Conservation (phyloP, 768 basidiomycete species). For the Boletus insuetus region DNA sequence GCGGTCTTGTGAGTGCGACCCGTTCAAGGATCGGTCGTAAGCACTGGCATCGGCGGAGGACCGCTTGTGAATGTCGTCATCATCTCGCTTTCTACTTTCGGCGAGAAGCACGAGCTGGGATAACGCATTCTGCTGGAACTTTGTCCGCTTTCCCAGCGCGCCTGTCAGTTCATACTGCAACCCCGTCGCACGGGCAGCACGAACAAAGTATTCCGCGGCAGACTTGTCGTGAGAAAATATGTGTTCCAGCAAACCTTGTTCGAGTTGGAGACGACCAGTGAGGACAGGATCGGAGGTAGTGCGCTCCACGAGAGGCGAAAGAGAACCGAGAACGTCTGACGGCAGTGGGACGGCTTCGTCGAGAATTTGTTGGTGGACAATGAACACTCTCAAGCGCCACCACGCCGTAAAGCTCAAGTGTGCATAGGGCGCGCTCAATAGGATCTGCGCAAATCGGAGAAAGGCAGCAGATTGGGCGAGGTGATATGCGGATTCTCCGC, state of each 20-base stretch:
- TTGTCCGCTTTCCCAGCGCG: constrained; percentile 89
- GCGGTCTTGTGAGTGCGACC: constrained; percentile 6
- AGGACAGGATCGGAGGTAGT: constrained; percentile 60
- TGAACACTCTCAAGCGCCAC: constrained; percentile 80
- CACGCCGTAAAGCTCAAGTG: constrained; percentile 56
- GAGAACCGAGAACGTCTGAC: constrained; percentile 37
- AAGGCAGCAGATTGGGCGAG: constrained; percentile 68
- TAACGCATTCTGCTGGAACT: constrained; percentile 82
- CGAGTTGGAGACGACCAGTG: constrained; percentile 63
- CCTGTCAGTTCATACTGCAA: constrained; percentile 91
- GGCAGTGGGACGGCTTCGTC: constrained; percentile 77
- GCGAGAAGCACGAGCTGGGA: constrained; percentile 93
- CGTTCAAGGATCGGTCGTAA: constrained; percentile 3
- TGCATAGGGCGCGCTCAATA: constrained; percentile 53
- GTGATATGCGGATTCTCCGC: constrained; percentile 96
- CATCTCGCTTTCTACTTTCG: constrained; percentile 60
- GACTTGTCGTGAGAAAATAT: constrained; percentile 68
- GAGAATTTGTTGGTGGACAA: constrained; percentile 70
- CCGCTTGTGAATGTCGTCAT: constrained; percentile 5
- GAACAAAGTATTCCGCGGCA: constrained; percentile 75
- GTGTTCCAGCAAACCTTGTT: constrained; percentile 80
- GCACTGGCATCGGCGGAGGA: constrained; percentile 6
- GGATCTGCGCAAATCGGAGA: constrained; percentile 70
- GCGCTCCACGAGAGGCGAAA: constrained; percentile 40
- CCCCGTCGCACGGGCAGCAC: constrained; percentile 72